A percentile compares a stretch with the other conserved stretches of the same genome.
These are phyloP conservation scores for Jamesozyma spencerorum DNA, from an alignment of 805 yeast species.

Conservation along the genomic window DNA sequence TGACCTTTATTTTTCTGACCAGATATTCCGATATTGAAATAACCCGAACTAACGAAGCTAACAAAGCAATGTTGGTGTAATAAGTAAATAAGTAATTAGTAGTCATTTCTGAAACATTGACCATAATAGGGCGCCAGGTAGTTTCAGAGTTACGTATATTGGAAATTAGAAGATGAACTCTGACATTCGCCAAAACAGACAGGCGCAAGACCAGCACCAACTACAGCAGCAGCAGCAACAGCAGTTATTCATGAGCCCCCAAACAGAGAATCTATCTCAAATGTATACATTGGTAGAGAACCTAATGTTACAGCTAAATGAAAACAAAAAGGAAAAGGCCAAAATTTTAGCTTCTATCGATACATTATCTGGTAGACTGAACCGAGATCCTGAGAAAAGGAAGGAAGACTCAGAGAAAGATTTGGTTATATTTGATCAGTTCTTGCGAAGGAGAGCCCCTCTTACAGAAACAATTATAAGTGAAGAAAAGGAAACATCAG, in stretches of 20 bases:
- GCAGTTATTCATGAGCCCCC: conserved; percentile 22
- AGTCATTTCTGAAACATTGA: no score
- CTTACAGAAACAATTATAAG: not conserved
- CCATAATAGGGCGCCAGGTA: no score
- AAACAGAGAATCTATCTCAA: conserved; percentile 21
- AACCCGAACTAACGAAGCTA: no score
- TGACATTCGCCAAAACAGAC: no score
- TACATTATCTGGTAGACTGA: conserved; percentile 13
- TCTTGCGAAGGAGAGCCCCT: conserved; percentile 6
- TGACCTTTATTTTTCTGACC: no score
- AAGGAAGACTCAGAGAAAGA: conserved; percentile 7
- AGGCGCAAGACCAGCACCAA: not conserved
- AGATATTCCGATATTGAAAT: no score
- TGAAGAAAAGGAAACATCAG: not conserved
- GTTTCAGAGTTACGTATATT: no score
- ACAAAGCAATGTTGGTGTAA: no score
- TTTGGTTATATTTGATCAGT: conserved; percentile 12
- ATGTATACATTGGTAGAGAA: conserved; percentile 18
- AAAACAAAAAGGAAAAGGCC: conserved; percentile 17
- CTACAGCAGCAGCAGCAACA: conserved; percentile 11
- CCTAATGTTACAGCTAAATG: conserved; percentile 12
- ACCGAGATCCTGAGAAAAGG: conserved; percentile 5
- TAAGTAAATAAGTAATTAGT: no score
- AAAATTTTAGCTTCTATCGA: conserved; percentile 15
- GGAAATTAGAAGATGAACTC: no score